Conservation (phyloP, 306 rosid species). For the Medicago ruthenica region DNA sequence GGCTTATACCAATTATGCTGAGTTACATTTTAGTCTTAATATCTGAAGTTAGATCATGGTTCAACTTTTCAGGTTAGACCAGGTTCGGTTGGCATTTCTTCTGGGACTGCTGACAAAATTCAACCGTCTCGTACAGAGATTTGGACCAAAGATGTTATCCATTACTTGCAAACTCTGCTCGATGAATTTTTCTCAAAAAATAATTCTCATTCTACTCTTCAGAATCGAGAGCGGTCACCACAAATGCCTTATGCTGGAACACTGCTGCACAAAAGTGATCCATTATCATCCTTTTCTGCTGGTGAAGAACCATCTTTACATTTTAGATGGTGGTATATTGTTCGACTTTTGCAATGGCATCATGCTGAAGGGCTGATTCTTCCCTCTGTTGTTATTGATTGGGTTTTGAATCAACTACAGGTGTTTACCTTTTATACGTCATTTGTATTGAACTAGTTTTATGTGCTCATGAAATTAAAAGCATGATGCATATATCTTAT, state of each 20-base stretch:
- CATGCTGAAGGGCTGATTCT: constrained; percentile 85
- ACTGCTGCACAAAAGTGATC: constrained; percentile 63
- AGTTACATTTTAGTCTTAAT: constrained; percentile 25
- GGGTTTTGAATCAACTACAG: constrained; percentile 93
- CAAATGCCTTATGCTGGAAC: constrained; percentile 68
- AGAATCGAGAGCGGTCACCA: constrained; percentile 65
- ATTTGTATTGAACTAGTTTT: constrained; percentile 10
- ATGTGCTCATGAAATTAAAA: constrained; percentile 25
- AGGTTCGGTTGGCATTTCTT: constrained; percentile 64
- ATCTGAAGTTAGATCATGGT: constrained; percentile 49
- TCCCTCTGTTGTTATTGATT: constrained; percentile 87
- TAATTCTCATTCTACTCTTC: constrained; percentile 58
- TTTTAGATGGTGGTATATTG: constrained; percentile 94
- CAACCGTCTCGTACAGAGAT: constrained; percentile 83
- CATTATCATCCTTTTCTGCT: constrained; percentile 56
- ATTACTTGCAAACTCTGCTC: constrained; percentile 80
- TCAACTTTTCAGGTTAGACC: constrained; percentile 72
- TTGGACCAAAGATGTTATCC: constrained; percentile 93
- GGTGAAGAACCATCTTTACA: constrained; percentile 83
- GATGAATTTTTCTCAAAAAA: constrained; percentile 78
- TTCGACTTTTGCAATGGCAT: constrained; percentile 93
- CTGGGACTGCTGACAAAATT: constrained; percentile 74
- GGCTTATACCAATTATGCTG: neutral
- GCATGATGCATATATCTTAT: neutral
- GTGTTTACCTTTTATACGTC: constrained; percentile 44